These are phyloP conservation scores for Dillenia turbinata DNA, from an alignment of 164 flowering plant genomes.

Conservation along the genomic window DNA sequence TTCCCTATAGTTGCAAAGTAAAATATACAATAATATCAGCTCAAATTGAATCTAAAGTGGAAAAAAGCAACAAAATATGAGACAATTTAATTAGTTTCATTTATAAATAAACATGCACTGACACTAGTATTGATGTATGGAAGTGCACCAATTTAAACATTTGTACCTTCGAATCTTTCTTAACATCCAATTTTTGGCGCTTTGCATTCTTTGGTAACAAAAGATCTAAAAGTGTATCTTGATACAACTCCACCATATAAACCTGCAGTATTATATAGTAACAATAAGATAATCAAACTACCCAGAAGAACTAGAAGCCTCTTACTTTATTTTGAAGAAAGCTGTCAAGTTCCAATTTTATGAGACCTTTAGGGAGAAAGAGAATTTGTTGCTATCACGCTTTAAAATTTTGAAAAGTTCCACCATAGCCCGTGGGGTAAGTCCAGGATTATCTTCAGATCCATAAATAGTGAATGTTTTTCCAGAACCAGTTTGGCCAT, in stretches of 20 bases:
- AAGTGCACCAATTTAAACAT: too few relatives aligned
- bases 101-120: neutral
- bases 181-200: slow-evolving; percentile 78
- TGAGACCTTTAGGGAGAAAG: slow-evolving; percentile 80
- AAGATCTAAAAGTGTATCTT: slow-evolving; percentile 91
- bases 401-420: slow-evolving; percentile 84
- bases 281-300: too few relatives aligned
- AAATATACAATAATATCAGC: too few relatives aligned
- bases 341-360: too few relatives aligned
- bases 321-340: too few relatives aligned
- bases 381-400: slow-evolving; percentile 72
- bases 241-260: slow-evolving; percentile 95
- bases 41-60: too few relatives aligned
- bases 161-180: slow-evolving; percentile 87
- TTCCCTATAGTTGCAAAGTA: slow-evolving; percentile 46
- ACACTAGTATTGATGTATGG: neutral
- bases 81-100: neutral
- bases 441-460: slow-evolving; percentile 76
- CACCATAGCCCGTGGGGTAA: slow-evolving; percentile 81
- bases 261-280: slow-evolving; percentile 41
- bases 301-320: too few relatives aligned
- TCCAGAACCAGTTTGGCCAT: slow-evolving; percentile 99
- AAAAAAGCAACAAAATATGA: too few relatives aligned
- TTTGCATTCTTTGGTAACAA: slow-evolving; percentile 67
- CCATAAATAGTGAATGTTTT: slow-evolving; percentile 98